phyloP scores from a whole-genome alignment of 2,329 filamentous ascomycete species.

The Fusarium caatingaense region DNA sequence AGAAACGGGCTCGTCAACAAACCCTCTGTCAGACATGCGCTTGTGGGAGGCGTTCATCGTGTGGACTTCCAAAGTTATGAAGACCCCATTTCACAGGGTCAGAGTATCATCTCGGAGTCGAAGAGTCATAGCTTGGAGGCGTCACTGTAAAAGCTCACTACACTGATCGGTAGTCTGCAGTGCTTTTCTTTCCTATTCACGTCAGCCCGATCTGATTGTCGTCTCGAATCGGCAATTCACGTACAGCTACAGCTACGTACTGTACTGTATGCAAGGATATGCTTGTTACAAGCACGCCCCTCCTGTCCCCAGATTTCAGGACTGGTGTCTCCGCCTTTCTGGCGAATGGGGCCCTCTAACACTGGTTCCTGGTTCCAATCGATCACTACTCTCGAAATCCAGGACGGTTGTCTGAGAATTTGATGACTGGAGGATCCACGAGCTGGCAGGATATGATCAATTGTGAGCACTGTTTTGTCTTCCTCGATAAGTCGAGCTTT shows the following conservation, averaged over 20 bases:
- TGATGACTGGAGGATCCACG: not conserved
- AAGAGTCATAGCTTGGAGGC: not conserved
- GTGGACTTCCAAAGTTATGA: not conserved
- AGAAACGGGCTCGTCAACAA: not conserved
- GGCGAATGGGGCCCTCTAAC: constrained; percentile 19
- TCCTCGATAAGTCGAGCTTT: not conserved
- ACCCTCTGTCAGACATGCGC: constrained; percentile 8
- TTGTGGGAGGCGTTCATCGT: not conserved
- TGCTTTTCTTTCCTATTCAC: constrained; percentile 1
- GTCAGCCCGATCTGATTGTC: constrained; percentile 15
- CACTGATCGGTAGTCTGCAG: not conserved
- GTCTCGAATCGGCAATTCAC: constrained; percentile 16
- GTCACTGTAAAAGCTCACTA: not conserved
- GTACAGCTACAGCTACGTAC: not conserved
- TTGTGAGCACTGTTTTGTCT: not conserved
- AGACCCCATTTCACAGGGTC: not conserved
- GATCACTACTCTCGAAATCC: not conserved
- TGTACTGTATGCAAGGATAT: not conserved
- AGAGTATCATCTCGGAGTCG: not conserved
- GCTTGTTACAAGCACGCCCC: constrained; percentile 34
- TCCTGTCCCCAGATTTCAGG: constrained; percentile 46
- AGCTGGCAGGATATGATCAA: constrained; percentile 12
- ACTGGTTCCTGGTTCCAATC: not conserved
- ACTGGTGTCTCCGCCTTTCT: constrained; percentile 33
- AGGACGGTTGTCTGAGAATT: not conserved